Conservation (phyloP, 139 green algal species). For the Zygnema circumcarinatum region DNA sequence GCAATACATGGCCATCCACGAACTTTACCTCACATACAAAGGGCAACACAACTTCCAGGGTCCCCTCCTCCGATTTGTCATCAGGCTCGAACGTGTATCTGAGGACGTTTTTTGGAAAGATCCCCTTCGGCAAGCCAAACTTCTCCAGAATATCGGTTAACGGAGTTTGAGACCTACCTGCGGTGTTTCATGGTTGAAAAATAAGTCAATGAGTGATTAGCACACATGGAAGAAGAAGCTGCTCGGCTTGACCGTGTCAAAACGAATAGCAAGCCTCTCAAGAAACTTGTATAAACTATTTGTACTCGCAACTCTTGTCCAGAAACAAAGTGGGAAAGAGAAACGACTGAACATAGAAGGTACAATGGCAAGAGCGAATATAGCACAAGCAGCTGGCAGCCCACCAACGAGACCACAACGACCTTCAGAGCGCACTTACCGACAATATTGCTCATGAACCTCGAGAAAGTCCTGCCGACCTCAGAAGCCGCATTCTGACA, state of each 20-base stretch:
- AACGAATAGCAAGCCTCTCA: too few relatives aligned
- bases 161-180: neutral
- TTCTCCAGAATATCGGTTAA: neutral
- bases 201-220: neutral
- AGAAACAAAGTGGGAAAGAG: too few relatives aligned
- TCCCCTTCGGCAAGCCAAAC: conserved; percentile 2
- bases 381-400: too few relatives aligned
- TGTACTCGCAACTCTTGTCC: too few relatives aligned
- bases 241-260: too few relatives aligned
- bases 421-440: too few relatives aligned
- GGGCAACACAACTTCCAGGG: neutral
- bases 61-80: neutral
- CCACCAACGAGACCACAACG: too few relatives aligned
- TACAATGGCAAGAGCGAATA: neutral
- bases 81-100: neutral
- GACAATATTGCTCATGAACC: too few relatives aligned
- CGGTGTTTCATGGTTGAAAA: neutral
- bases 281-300: too few relatives aligned
- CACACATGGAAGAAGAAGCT: too few relatives aligned
- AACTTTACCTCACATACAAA: conserved; percentile 20
- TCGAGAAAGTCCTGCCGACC: too few relatives aligned
- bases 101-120: conserved; percentile 6
- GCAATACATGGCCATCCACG: neutral
- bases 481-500: too few relatives aligned
- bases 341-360: neutral